Evolutionary conservation across 2,329 filamentous ascomycete species (phyloP).

Genomic region (Phialocephala subalpina): DNA sequence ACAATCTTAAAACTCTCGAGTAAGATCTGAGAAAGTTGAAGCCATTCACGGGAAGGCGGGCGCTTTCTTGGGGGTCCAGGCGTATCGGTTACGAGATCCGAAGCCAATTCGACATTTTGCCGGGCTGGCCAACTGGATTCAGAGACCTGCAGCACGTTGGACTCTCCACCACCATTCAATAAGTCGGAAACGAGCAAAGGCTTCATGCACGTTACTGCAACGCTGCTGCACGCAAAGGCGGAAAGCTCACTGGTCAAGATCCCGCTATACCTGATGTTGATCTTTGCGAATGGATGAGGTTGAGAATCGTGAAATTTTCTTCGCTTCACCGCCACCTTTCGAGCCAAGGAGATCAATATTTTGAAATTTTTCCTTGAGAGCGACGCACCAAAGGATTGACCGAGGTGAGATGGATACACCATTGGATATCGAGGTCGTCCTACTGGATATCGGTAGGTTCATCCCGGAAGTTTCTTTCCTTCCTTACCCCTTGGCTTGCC

Average conservation of each 20-base stretch:
- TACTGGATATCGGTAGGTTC: slow-evolving; percentile 46
- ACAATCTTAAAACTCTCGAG: slow-evolving; percentile 33
- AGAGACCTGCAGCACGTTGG: slow-evolving; percentile 17
- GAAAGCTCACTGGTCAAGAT: slow-evolving; percentile 28
- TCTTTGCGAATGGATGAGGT: slow-evolving; percentile 32
- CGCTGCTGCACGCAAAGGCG: slow-evolving; percentile 19
- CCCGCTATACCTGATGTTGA: slow-evolving; percentile 33
- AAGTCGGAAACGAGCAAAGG: background rate
- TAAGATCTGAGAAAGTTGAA: background rate
- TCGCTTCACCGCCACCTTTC: slow-evolving; percentile 31
- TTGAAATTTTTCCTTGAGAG: background rate
- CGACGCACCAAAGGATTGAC: slow-evolving; percentile 1
- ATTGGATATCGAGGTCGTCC: slow-evolving; percentile 33
- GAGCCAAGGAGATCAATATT: slow-evolving; percentile 1
- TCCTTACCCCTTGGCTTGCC: background rate
- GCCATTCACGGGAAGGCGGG: background rate
- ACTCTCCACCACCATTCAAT: slow-evolving; percentile 1
- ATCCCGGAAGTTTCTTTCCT: slow-evolving; percentile 7
- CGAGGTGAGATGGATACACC: slow-evolving; percentile 5
- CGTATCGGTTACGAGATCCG: slow-evolving; percentile 6
- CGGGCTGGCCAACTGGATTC: background rate
- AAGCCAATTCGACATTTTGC: slow-evolving; percentile 6
- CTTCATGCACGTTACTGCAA: slow-evolving; percentile 12
- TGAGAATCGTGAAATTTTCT: slow-evolving; percentile 22
- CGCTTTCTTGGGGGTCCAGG: background rate